These are phyloP conservation scores for Salvia hispanica DNA, from an alignment of 257 asterid species.

Conservation along the genomic window DNA sequence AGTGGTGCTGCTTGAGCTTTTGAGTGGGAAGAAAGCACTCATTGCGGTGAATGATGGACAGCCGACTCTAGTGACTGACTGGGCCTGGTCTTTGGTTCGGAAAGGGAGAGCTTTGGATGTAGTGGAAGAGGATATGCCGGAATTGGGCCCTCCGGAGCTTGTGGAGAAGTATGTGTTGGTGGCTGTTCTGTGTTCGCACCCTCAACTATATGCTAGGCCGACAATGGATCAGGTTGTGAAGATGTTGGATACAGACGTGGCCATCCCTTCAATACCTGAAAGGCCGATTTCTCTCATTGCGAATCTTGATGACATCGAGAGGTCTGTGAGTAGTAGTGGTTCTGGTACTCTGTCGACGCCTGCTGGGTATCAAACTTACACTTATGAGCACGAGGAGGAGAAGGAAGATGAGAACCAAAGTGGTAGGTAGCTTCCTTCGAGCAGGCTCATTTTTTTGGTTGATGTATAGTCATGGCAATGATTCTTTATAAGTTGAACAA, in stretches of 20 bases:
- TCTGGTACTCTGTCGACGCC: conserved; percentile 70
- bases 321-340: conserved; percentile 64
- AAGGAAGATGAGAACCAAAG: conserved; percentile 33
- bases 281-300: conserved; percentile 78
- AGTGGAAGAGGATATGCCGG: conserved; percentile 62
- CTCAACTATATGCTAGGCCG: conserved; percentile 83
- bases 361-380: conserved; percentile 60
- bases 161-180: conserved; percentile 83
- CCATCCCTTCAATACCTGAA: conserved; percentile 76
- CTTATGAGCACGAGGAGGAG: conserved; percentile 34
- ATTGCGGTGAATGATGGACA: conserved; percentile 56
- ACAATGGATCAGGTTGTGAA: conserved; percentile 88
- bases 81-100: conserved; percentile 91
- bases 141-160: conserved; percentile 55
- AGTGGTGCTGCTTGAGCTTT: conserved; percentile 77
- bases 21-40: conserved; percentile 85
- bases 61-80: conserved; percentile 67
- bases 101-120: conserved; percentile 65
- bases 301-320: conserved; percentile 66
- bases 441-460: not conserved
- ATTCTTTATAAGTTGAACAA: conserved; percentile 14
- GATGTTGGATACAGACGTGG: conserved; percentile 71
- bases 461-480: not conserved
- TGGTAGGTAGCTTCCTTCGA: conserved; percentile 28
- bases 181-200: conserved; percentile 88